Conservation (phyloP, 2,329 filamentous ascomycete species). For the Xylaria sp. region DNA sequence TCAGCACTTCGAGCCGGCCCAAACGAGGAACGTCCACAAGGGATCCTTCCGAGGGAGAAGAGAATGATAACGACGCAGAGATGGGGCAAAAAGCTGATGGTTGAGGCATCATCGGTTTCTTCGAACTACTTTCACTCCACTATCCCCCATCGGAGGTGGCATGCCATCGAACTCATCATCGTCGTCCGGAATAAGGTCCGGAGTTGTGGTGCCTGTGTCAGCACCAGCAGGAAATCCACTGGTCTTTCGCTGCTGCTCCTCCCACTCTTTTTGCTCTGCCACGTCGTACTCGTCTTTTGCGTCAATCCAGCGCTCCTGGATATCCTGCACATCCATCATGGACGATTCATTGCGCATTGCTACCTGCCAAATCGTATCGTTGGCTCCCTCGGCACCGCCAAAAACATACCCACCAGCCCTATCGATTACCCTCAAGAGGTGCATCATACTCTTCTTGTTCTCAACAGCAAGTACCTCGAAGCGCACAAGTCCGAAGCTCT, state of each 20-base stretch:
- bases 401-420: slow-evolving; percentile 94
- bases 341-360: slow-evolving; percentile 84
- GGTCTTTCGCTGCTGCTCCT: slow-evolving; percentile 76
- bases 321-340: slow-evolving; percentile 83
- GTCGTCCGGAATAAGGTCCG: slow-evolving; percentile 51
- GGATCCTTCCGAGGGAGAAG: slow-evolving; percentile 59
- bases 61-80: slow-evolving; percentile 56
- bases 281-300: slow-evolving; percentile 88
- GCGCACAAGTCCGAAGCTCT: slow-evolving; percentile 87
- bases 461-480: slow-evolving; percentile 97
- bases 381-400: slow-evolving; percentile 87
- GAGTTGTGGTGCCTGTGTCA: slow-evolving; percentile 50
- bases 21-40: slow-evolving; percentile 34
- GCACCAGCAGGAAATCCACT: slow-evolving; percentile 51
- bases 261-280: slow-evolving; percentile 77
- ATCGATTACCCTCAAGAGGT: slow-evolving; percentile 87
- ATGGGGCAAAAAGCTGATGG: slow-evolving; percentile 48
- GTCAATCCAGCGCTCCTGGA: slow-evolving; percentile 97
- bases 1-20: slow-evolving; percentile 46
- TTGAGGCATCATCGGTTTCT: slow-evolving; percentile 65
- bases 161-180: slow-evolving; percentile 62
- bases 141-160: slow-evolving; percentile 61
- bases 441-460: slow-evolving; percentile 97
- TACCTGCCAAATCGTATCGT: slow-evolving; percentile 97
- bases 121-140: slow-evolving; percentile 77